Evolutionary conservation across 2,329 filamentous ascomycete species (phyloP), one percentile per base, ranked within the genome.

Genomic region (Teratosphaeria destructans): DNA sequence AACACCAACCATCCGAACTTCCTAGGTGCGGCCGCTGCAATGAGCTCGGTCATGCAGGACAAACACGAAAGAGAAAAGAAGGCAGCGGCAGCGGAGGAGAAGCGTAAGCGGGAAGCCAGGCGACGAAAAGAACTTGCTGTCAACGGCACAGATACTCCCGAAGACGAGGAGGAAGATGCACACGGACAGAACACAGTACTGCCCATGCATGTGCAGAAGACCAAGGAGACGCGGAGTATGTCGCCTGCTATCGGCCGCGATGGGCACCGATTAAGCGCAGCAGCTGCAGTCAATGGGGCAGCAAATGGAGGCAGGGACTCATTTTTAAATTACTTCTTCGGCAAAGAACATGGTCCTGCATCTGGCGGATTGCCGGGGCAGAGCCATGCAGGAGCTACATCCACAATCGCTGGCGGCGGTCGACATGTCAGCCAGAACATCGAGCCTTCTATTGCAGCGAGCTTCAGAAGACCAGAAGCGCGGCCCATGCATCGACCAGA

Each of bases 1-100:
- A 99, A 99, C 78, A 99, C 94, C 52, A 99, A 99, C 71, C 94
- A 99, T 73, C 94, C 94, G 55, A 99, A 99, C 75, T 99, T 99
- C 78, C 84, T 97, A 16, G 94, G 94, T 53, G 94, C 94, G 16
- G 93, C 94, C 26, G 93, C 92, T 39, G 94, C 94, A 63, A 99
- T 99, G 94, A 93, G 90, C 66, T 91, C 94, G 55, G 93, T 99
- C 54, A 95, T 99, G 62, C 89, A 85, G 71, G 93, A 88, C 71
- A 96, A 94, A 76, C 91, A 97, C 73, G 94, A 99, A 66, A 87
- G 91, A 66, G 93, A 99, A 75, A 87, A 90, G 74, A 92, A 90
- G 73, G 83, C 81, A 47, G 75, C 89, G 52, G 79, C 90, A 19
- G 87, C 89, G 60, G 91, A 95, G 67, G 92, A 97, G 74, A 85